Evolutionary conservation across 345 rosid species (phyloP).

Genomic region (Citrus maxima): DNA sequence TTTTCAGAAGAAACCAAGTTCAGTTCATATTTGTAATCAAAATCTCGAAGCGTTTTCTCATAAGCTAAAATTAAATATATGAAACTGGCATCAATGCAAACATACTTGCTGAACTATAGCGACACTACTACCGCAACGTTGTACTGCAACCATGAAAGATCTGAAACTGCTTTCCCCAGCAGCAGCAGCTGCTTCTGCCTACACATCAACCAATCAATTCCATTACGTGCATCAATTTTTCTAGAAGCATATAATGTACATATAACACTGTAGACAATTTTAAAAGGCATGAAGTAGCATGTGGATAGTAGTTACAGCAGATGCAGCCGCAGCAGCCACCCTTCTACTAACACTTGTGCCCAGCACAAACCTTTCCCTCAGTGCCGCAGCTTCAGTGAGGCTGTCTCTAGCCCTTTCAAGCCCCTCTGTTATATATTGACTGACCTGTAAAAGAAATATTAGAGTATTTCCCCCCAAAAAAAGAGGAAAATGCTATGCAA

Average conservation of each 20-base stretch:
- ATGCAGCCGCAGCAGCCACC: constrained; percentile 99
- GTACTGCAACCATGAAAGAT: constrained; percentile 98
- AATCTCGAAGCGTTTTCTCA: constrained; percentile 7
- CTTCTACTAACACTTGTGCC: constrained; percentile 85
- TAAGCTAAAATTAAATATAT: not conserved
- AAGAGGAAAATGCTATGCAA: not conserved
- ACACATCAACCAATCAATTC: constrained; percentile 30
- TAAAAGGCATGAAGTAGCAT: constrained; percentile 8
- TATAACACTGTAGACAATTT: not conserved
- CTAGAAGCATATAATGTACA: not conserved
- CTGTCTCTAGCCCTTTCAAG: constrained; percentile 95
- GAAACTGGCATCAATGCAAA: constrained; percentile 10
- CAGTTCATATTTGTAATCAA: constrained; percentile 2
- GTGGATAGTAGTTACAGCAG: constrained; percentile 54
- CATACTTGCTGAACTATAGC: constrained; percentile 91
- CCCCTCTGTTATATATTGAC: constrained; percentile 87
- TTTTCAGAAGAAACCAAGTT: not conserved
- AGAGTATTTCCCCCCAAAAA: constrained; percentile 6
- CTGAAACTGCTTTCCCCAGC: constrained; percentile 99
- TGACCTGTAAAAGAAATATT: constrained; percentile 53
- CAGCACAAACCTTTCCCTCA: constrained; percentile 93
- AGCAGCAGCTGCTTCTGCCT: constrained; percentile 99
- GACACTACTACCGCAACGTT: constrained; percentile 96
- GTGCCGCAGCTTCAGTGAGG: constrained; percentile 87
- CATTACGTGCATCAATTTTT: constrained; percentile 6